Evolutionary conservation across 805 yeast genomes (phyloP).

Genomic region (Spathaspora boniae): DNA sequence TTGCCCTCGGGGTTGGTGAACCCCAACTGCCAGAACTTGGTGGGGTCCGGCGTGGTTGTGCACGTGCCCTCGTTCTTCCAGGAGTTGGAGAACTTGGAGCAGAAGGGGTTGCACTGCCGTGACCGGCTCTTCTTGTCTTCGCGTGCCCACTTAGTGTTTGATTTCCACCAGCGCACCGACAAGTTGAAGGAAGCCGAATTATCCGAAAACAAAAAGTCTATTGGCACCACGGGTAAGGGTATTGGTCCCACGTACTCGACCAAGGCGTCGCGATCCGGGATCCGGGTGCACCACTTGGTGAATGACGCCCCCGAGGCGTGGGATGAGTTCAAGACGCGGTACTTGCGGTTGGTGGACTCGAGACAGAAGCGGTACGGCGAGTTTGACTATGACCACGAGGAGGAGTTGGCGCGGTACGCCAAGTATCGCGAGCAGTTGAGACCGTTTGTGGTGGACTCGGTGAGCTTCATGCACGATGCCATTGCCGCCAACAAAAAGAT

Average conservation of each 20-base stretch:
- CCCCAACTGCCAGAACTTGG: constrained; percentile 81
- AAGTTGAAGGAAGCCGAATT: constrained; percentile 92
- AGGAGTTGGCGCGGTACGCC: constrained; percentile 75
- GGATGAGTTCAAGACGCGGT: constrained; percentile 81
- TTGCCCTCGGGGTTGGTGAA: constrained; percentile 97
- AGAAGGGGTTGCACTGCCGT: constrained; percentile 73
- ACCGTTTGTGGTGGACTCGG: constrained; percentile 93
- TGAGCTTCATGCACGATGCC: constrained; percentile 78
- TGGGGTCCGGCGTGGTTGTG: constrained; percentile 95
- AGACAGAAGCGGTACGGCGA: constrained; percentile 91
- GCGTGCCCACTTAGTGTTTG: constrained; percentile 94
- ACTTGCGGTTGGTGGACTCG: constrained; percentile 72
- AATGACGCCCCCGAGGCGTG: constrained; percentile 87
- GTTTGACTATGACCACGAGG: constrained; percentile 81
- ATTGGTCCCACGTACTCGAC: constrained; percentile 98
- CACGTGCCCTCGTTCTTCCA: constrained; percentile 91
- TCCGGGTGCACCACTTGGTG: constrained; percentile 93
- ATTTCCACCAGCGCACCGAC: constrained; percentile 96
- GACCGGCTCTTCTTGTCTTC: constrained; percentile 84
- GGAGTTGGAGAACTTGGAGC: constrained; percentile 77
- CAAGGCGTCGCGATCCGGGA: constrained; percentile 94
- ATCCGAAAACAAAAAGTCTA: constrained; percentile 71
- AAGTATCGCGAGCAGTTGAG: constrained; percentile 66
- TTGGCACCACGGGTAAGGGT: constrained; percentile 99
- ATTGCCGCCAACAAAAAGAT: constrained; percentile 76